Evolutionary conservation across 2,329 filamentous ascomycete species (phyloP), one percentile per base, ranked within the genome.

Genomic region (Incumbomyces lentus): DNA sequence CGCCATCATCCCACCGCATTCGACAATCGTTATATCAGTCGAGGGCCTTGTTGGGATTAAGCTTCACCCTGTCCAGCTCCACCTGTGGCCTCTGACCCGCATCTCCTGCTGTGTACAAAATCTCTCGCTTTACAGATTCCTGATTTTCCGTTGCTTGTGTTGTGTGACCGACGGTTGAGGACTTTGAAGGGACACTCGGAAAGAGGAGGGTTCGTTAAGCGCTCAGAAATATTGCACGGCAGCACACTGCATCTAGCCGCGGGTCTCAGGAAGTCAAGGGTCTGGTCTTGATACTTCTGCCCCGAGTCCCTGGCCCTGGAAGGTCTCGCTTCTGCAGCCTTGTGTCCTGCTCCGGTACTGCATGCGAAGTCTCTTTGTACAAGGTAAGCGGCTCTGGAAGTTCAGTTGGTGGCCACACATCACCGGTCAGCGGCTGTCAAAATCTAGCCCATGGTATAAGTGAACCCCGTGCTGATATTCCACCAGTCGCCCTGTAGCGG

Each of bases 401-500:
- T 8, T 26, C 22, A 26, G 8, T 26, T 26, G 22, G 22, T 26
- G 22, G 22, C 22, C 22, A 26, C 8, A 4, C 8, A 8, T 26
- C 22, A 26, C 22, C 22, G 22, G 22, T 5, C 22, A 5, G 8
- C 22, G 22, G 22, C 22, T 26, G 5, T 26, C 22, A 4, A n/a
- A n/a, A 26, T 26, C 8, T 26, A 26, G 22, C 22, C 8, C 22
- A 8, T 26, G 22, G 22, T 26, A 26, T n/a, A 26, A 26, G 22
- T 8, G 5, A 4, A 26, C 5, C 22, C 5, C 8, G 22, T 26
- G 33, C 42, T 45, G 22, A 45, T 33, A 37, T 12, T 37, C 17
- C 11, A 14, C 13, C 36, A 46, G 44, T 40, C 44, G 44, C 44
- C 44, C 37, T 46, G 14, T 33, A 46, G 36, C 33, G 44, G 44